phyloP scores from a whole-genome alignment of 495 filamentous ascomycete genomes.

The Aspergillus steynii region DNA sequence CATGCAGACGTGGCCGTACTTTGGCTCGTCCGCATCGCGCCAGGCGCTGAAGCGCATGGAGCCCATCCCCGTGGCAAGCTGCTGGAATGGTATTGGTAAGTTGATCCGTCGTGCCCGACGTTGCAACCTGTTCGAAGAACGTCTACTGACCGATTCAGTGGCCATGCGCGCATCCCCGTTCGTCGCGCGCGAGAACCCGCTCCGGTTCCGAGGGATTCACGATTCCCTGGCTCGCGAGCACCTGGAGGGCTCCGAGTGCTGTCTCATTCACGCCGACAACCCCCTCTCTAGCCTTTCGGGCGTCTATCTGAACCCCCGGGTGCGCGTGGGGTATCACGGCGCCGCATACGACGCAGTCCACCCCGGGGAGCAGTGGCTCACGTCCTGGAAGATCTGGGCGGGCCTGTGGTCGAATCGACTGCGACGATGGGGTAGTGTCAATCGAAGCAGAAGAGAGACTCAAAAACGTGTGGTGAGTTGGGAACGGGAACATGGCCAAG shows the following conservation, averaged over 20 bases:
- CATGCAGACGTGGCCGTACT: constrained; percentile 74
- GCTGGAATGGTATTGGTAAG: constrained; percentile 77
- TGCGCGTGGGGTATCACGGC: constrained; percentile 68
- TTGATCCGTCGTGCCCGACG: background rate
- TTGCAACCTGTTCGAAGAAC: background rate
- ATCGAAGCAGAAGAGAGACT: background rate
- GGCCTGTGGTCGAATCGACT: constrained; percentile 62
- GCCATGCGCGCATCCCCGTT: constrained; percentile 61
- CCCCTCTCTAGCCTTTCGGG: constrained; percentile 50
- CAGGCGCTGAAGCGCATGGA: constrained; percentile 51
- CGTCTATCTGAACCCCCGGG: constrained; percentile 73
- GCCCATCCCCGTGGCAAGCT: constrained; percentile 68
- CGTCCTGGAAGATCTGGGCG: constrained; percentile 27
- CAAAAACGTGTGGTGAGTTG: background rate
- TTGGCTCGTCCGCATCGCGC: constrained; percentile 57
- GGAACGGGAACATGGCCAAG: constrained; percentile 26
- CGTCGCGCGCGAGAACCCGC: constrained; percentile 35
- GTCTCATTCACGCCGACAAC: constrained; percentile 77
- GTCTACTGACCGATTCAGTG: constrained; percentile 26
- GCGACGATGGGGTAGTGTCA: constrained; percentile 39
- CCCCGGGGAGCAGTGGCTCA: constrained; percentile 42
- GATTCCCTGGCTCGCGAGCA: constrained; percentile 66
- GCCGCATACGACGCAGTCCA: constrained; percentile 57
- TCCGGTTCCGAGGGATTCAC: constrained; percentile 67
- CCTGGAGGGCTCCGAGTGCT: constrained; percentile 78